Evolutionary conservation across 495 filamentous ascomycete genomes (phyloP), one percentile per base, ranked within the genome.

Genomic region (Lepidopterella palustris): DNA sequence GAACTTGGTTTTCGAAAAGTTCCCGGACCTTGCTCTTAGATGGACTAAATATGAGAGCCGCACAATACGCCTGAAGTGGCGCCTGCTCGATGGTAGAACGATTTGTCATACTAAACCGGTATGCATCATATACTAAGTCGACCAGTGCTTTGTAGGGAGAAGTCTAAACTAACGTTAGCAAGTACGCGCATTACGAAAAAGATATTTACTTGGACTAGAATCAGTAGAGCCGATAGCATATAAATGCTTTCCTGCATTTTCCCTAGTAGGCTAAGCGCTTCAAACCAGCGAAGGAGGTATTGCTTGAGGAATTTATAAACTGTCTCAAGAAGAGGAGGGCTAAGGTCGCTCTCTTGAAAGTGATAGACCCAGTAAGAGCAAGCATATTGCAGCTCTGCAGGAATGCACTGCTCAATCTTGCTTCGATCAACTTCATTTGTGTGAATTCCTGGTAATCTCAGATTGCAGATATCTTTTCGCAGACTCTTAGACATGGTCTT

Each of bases 271-370:
- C 68, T 65, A 52, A 78, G 57, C 25, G 66, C 73, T 68, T 79
- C 74, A 18, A 78, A 25, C 76, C 71, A 78, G 60, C 71, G 68
- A 18, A 81, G 68, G 40, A 81, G 71, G 62, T 80, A 69, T 54
- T 67, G 24, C 55, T 62, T 28, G 13, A 79, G 59, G 35, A 80
- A 80, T 6, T n/a, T 31, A 47, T 68, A 27, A 8, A 73, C 61
- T 15, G 45, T 49, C 57, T 59, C 61, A 20, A 60, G 32, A 49
- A 75, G 60, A 53, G 40, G 20, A 42, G 72, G 25, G 5, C 4
- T 6, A 23, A 45, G 11, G 23, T 64, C 57, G 54, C 70, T 72
- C 56, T 72, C 20, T 48, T 72, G 39, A 31, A 78, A 24, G 68
- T 83, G 78, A 53, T 74, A 45, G 32, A 75, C 66, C 79, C 75